These are phyloP conservation scores for Alternaria gansuensis DNA, from an alignment of 2,329 filamentous ascomycete genomes.

Conservation along the genomic window DNA sequence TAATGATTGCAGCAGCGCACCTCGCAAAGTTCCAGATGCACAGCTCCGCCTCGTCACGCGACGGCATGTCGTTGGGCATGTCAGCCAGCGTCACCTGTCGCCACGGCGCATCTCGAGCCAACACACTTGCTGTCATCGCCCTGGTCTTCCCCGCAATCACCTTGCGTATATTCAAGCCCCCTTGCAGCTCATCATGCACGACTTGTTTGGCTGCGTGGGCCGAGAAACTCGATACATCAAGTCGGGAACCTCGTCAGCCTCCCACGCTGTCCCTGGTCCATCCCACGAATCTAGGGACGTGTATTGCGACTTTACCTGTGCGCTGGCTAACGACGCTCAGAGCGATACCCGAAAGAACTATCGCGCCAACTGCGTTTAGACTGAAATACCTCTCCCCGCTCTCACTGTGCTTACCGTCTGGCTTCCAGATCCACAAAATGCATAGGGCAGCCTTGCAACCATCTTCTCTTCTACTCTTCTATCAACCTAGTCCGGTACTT, in stretches of 20 bases:
- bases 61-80: conserved; percentile 30
- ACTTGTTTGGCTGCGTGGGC: conserved; percentile 46
- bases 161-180: conserved; percentile 42
- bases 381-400: conserved; percentile 49
- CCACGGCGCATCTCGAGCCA: conserved; percentile 30
- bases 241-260: conserved; percentile 42
- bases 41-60: conserved; percentile 37
- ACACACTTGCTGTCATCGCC: conserved; percentile 26
- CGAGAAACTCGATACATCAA: conserved; percentile 37
- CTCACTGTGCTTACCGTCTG: conserved; percentile 31
- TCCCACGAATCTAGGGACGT: conserved; percentile 25
- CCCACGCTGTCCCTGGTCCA: conserved; percentile 39
- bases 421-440: conserved; percentile 42
- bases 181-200: conserved; percentile 55
- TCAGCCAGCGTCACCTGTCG: conserved; percentile 38
- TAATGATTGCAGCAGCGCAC: conserved; percentile 24
- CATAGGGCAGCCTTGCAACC: conserved; percentile 33
- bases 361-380: conserved; percentile 50
- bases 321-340: conserved; percentile 41
- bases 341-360: conserved; percentile 37
- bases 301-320: conserved; percentile 45
- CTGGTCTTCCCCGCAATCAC: conserved; percentile 52
- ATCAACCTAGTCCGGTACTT: conserved; percentile 29
- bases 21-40: conserved; percentile 26
- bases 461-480: conserved; percentile 28